Evolutionary conservation across 306 rosid genomes (phyloP), one percentile per base, ranked within the genome.

Genomic region (Medicago arabica): DNA sequence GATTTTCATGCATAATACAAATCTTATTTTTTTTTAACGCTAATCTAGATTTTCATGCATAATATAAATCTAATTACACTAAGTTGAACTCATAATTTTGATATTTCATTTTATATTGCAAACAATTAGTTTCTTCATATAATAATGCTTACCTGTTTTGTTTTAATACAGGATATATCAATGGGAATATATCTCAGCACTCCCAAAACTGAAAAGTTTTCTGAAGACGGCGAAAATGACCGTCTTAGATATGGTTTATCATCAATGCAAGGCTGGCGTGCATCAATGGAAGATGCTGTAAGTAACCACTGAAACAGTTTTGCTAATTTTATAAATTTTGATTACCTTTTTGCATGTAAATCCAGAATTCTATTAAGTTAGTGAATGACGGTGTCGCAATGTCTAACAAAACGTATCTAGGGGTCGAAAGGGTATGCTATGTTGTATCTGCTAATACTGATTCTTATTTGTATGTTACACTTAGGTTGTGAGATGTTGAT

Each of bases 201-300:
- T 72, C 99, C 99, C 47, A 95, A 90, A 85, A 92, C 97, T 61
- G 99, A 95, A 4, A 95, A 95, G 80, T 78, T 79, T 80, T 92
- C 97, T 63, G 97, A 92, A 74, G 97, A 95, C 80, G 99, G 99
- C 43, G 96, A 84, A 59, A 92, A 84, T 81, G 83, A 67, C 28
- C 7, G 72, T 67, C 91, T 92, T 71, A 81, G 91, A 86, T 92
- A 84, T 83, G 99, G 99, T 71, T 79, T 92, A 71, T 92, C 99
- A 1, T 95, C 97, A 59, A 95, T 95, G 99, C 99, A 95, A 89
- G 99, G 99, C 25, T 95, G 99, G 99, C 99, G 99, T 21, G 88
- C 97, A 55, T 58, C 96, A 80, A 95, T 95, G 99, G 99, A 95
- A 89, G 99, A 95, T 86, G 97, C 99, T 55, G 98, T 95, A 75